Conservation (phyloP, 306 rosid species). For the Lupinus albus region DNA sequence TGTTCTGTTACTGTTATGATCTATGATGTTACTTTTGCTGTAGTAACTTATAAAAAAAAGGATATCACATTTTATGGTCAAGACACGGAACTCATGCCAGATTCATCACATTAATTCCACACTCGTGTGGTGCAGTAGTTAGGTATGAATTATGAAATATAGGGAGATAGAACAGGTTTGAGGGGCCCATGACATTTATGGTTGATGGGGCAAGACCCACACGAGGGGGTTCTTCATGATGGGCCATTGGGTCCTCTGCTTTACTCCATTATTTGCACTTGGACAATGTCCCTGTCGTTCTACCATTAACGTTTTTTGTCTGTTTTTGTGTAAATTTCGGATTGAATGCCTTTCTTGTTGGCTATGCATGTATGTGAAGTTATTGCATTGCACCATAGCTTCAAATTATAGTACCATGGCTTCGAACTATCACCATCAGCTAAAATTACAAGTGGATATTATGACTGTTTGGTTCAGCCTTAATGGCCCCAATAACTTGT, state of each 20-base stretch:
- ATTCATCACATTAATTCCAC: not conserved
- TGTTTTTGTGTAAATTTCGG: not conserved
- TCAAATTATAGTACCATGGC: too few relatives aligned
- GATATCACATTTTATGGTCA: not conserved
- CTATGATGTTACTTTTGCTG: too few relatives aligned
- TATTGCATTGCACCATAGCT: not conserved
- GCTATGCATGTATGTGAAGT: not conserved
- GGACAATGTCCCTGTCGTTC: not conserved
- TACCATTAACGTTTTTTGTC: not conserved
- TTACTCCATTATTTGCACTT: too few relatives aligned
- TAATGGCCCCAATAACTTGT: too few relatives aligned
- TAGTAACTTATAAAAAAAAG: too few relatives aligned
- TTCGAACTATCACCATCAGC: too few relatives aligned
- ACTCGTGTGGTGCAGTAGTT: conserved; percentile 4
- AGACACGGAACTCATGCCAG: not conserved
- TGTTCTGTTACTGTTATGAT: too few relatives aligned
- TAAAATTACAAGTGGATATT: too few relatives aligned
- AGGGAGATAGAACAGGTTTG: not conserved
- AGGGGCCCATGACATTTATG: not conserved
- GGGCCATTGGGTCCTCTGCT: conserved; percentile 1
- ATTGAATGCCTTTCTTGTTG: not conserved
- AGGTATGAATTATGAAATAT: not conserved
- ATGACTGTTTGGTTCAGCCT: too few relatives aligned
- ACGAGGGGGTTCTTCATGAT: conserved; percentile 3
- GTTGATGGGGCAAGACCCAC: conserved; percentile 15